phyloP scores from a whole-genome alignment of 192 early-diverging fungal species.

The Backusella morwellensis region DNA sequence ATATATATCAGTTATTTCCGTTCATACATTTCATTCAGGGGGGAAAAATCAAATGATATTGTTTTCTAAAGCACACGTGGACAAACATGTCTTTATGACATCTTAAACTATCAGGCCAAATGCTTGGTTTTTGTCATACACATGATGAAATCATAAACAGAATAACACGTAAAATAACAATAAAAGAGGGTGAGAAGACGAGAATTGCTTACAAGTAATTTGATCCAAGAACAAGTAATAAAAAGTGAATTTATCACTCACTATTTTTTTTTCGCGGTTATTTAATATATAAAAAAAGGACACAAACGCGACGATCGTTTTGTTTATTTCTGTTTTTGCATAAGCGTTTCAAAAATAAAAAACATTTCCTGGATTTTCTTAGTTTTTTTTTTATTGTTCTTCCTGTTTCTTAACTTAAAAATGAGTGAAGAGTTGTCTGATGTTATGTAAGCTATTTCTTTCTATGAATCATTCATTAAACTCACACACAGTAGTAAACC shows the following conservation, averaged over 20 bases:
- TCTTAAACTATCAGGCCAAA: not conserved
- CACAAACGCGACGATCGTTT: not conserved
- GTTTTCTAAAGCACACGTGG: not conserved
- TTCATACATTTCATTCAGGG: not conserved
- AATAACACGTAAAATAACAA: too few species aligned
- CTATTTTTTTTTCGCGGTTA: not conserved
- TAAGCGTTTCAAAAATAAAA: not conserved
- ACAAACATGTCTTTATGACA: not conserved
- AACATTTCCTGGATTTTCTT: not conserved
- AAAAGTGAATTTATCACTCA: not conserved
- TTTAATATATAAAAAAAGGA: not conserved
- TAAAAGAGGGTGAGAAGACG: too few species aligned
- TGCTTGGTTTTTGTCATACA: too few species aligned
- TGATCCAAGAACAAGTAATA: too few species aligned
- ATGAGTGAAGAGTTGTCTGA: too few species aligned
- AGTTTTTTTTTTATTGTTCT: not conserved
- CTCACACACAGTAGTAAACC: not conserved
- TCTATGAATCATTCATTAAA: too few species aligned
- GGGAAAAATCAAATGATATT: not conserved
- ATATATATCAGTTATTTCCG: not conserved
- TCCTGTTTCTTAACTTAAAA: too few species aligned
- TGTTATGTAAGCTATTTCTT: not conserved
- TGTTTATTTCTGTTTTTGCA: not conserved
- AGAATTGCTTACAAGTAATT: too few species aligned
- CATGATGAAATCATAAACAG: too few species aligned